Evolutionary conservation across 78 protist genomes (phyloP), one percentile per base, ranked within the genome.

Genomic region (Dictyostelium capitatum): DNA sequence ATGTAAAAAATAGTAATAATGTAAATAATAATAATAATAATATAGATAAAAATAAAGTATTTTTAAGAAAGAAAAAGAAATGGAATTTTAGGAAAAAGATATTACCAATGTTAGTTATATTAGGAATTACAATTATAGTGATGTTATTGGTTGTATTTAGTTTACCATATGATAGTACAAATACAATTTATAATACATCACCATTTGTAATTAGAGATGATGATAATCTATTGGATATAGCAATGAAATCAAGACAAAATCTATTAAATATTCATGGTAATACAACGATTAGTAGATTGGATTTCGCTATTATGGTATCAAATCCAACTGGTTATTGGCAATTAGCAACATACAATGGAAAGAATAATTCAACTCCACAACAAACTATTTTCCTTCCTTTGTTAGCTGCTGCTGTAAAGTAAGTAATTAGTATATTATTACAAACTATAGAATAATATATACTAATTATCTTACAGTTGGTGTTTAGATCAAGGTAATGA

Each of bases 241-340:
- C 85, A 3, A 23, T 57, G 50, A 59, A 80, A 11, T 37, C 93
- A 19, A 64, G 93, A 12, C n/a, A 30, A 5, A n/a, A 65, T 48
- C 79, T 87, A 17, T 51, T 87, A 28, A 64, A 59, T 5, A 46
- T 77, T 23, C 93, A 87, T 20, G 79, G 41, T 3, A 64, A 74
- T n/a, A 23, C 46, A 20, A 65, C 83, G 2, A 74, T 87, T 30
- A 64, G 83, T 15, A 59, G 64, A 77, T 47, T 87, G 9, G 79
- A 87, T 65, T 87, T 87, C 15, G 30, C 84, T 17, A 77, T 87
- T 9, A 14, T 87, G 17, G 28, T 87, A 1, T n/a, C 73, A 15
- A 64, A 87, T 11, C 93, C 93, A 8, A 47, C 37, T 77, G 93
- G 93, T 15, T 87, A 82, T n/a, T 87, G 93, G 93, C 79, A 82